Evolutionary conservation across 257 asterid genomes (phyloP).

Genomic region (Prunella vulgaris): DNA sequence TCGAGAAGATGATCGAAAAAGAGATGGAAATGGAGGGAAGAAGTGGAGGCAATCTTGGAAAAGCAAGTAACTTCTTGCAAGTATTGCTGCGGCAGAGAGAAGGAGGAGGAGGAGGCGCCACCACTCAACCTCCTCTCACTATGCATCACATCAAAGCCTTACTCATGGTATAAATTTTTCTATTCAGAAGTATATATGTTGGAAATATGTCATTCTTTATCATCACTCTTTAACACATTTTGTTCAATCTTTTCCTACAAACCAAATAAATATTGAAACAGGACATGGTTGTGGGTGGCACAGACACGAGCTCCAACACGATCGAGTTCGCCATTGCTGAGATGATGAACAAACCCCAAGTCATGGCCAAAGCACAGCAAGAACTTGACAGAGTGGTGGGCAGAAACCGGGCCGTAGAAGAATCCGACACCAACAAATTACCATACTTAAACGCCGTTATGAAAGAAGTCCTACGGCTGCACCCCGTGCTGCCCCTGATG

Average conservation of each 20-base stretch:
- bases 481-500: slow-evolving; percentile 63
- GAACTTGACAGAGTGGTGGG: slow-evolving; percentile 52
- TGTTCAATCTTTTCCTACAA: no score
- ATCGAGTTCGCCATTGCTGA: slow-evolving; percentile 58
- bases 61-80: slow-evolving; percentile 41
- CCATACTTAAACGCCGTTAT: slow-evolving; percentile 51
- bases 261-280: slow-evolving; percentile 14
- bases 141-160: slow-evolving; percentile 56
- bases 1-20: slow-evolving; percentile 27
- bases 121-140: slow-evolving; percentile 45
- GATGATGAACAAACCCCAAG: slow-evolving; percentile 50
- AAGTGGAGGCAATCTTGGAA: slow-evolving; percentile 1
- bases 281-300: slow-evolving; percentile 77
- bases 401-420: slow-evolving; percentile 39
- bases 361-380: slow-evolving; percentile 37
- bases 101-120: slow-evolving; percentile 23
- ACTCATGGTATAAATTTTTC: slow-evolving; percentile 41
- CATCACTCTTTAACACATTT: no score
- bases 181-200: no score
- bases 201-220: no score
- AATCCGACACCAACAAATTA: slow-evolving; percentile 41
- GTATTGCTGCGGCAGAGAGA: slow-evolving; percentile 44
- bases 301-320: slow-evolving; percentile 53
- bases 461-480: slow-evolving; percentile 55
- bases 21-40: not conserved